Conservation (phyloP, 2,329 filamentous ascomycete genomes). For the Simplicillium sp. region DNA sequence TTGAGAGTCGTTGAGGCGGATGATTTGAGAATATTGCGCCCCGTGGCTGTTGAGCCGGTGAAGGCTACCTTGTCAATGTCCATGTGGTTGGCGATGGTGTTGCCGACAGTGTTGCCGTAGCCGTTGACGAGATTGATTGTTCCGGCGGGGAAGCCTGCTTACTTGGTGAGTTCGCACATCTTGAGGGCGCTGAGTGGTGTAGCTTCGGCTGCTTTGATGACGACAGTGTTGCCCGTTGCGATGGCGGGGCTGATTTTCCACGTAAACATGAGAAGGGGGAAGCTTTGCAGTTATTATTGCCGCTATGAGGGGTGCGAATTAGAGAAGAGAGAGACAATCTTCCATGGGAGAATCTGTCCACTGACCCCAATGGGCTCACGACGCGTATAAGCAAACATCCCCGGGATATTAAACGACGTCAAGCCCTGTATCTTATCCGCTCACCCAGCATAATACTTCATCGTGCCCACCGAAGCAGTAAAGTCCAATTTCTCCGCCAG, state of each 20-base stretch:
- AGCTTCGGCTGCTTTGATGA: conserved; percentile 54
- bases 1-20: conserved; percentile 62
- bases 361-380: conserved; percentile 63
- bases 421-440: conserved; percentile 64
- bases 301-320: neutral
- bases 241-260: conserved; percentile 65
- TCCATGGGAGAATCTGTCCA: conserved; percentile 63
- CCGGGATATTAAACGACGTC: conserved; percentile 53
- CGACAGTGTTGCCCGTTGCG: conserved; percentile 49
- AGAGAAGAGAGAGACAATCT: conserved; percentile 31
- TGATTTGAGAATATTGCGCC: conserved; percentile 64
- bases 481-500: neutral
- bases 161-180: conserved; percentile 52
- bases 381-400: conserved; percentile 60
- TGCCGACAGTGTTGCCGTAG: conserved; percentile 63
- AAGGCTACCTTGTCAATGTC: conserved; percentile 69
- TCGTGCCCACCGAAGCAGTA: conserved; percentile 7
- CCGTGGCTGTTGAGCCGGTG: conserved; percentile 61
- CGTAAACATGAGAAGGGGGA: conserved; percentile 59
- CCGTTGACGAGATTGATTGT: conserved; percentile 65
- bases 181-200: conserved; percentile 52
- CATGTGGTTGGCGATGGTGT: conserved; percentile 61
- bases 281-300: conserved; percentile 24
- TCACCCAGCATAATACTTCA: conserved; percentile 63
- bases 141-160: conserved; percentile 64